These are phyloP conservation scores for Phaffomyces thermotolerans DNA, from an alignment of 805 yeast species.

Conservation along the genomic window DNA sequence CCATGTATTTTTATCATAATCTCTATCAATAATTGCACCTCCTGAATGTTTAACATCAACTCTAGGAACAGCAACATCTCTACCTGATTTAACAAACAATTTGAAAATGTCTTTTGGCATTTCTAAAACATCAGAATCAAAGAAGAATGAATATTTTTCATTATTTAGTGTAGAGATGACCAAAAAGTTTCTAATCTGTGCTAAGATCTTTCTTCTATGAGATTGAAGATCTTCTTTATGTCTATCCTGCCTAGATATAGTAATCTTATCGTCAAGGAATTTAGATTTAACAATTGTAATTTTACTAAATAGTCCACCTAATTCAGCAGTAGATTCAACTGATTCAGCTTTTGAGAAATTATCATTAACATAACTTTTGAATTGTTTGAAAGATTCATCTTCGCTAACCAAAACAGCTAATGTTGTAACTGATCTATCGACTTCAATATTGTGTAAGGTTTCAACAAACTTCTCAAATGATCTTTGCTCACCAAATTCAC, in stretches of 20 bases:
- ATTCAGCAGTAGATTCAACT: not conserved
- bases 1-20: slow-evolving; percentile 32
- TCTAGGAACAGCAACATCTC: slow-evolving; percentile 27
- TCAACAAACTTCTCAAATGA: slow-evolving; percentile 28
- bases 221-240: slow-evolving; percentile 16
- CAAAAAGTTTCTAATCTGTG: slow-evolving; percentile 23
- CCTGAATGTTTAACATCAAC: slow-evolving; percentile 18
- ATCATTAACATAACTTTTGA: not conserved
- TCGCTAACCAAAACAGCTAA: slow-evolving; percentile 15
- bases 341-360: too few relatives aligned
- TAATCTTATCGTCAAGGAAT: slow-evolving; percentile 1
- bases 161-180: slow-evolving; percentile 15
- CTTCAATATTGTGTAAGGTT: slow-evolving; percentile 23
- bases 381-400: not conserved
- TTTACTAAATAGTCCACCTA: not conserved
- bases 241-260: slow-evolving; percentile 14
- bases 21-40: slow-evolving; percentile 13
- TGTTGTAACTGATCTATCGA: slow-evolving; percentile 15
- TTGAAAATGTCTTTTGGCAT: slow-evolving; percentile 21
- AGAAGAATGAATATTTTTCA: slow-evolving; percentile 25
- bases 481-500: slow-evolving; percentile 31
- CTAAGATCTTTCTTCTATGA: slow-evolving; percentile 19
- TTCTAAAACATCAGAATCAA: slow-evolving; percentile 27
- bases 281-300: not conserved
- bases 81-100: slow-evolving; percentile 19